phyloP scores from a whole-genome alignment of 2,329 filamentous ascomycete genomes.

The Colletotrichum tropicicola region DNA sequence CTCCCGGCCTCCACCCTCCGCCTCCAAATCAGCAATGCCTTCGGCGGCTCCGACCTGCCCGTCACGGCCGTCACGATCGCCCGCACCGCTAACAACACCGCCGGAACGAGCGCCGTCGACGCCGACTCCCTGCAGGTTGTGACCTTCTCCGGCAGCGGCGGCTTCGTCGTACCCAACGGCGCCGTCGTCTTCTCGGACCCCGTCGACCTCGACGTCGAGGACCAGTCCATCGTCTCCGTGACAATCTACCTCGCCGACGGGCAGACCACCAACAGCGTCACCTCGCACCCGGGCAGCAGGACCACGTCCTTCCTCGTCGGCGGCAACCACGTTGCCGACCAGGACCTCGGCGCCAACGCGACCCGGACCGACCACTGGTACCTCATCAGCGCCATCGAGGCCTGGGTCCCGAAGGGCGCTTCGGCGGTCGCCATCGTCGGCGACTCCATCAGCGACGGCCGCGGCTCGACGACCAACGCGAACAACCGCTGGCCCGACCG shows the following conservation, averaged over 20 bases:
- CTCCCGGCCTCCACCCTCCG: constrained; percentile 62
- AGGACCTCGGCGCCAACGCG: constrained; percentile 44
- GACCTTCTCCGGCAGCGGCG: constrained; percentile 62
- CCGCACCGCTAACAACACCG: constrained; percentile 57
- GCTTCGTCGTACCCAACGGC: constrained; percentile 61
- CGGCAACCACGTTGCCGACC: constrained; percentile 58
- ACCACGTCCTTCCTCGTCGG: constrained; percentile 63
- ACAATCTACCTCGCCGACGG: constrained; percentile 67
- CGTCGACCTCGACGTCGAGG: constrained; percentile 57
- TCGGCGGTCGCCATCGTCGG: constrained; percentile 65
- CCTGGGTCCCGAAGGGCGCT: constrained; percentile 48
- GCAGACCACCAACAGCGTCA: constrained; percentile 63
- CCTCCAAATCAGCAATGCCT: constrained; percentile 69
- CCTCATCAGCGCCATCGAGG: constrained; percentile 67
- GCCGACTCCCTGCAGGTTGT: constrained; percentile 56
- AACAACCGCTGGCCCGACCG: constrained; percentile 60
- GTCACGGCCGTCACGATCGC: constrained; percentile 67
- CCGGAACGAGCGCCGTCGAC: constrained; percentile 59
- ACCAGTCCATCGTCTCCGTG: constrained; percentile 60
- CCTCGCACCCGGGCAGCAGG: constrained; percentile 68
- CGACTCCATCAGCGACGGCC: constrained; percentile 74
- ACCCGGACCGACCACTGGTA: constrained; percentile 60
- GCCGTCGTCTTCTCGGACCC: constrained; percentile 68
- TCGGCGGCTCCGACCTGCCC: constrained; percentile 64
- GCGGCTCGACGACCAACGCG: constrained; percentile 64